Base-by-base conservation (phyloP, 306 rosid species). In the Dryas octopetala region DNA sequence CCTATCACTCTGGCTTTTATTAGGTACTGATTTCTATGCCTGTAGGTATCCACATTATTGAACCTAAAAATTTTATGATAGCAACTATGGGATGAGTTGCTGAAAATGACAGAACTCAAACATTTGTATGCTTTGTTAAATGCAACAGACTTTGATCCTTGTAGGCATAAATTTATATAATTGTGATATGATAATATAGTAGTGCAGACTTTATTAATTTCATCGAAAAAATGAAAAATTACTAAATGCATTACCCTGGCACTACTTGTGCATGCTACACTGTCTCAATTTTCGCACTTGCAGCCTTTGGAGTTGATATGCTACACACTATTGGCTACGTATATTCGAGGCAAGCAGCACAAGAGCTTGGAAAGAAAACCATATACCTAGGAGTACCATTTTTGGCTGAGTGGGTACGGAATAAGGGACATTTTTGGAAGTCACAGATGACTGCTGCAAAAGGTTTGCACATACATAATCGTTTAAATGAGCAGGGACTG, bases 261-360 rank as follows among this genome's bases (percentile, higher is more conserved):
- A 23, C 11, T 62, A 14, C 23, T 40, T 62, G 23, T 23, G 23
- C 23, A 23, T 23, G 23, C 23, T 23, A 23, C 23, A 23, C 23
- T 23, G 47, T 7, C 67, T 0, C 5, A 32, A 40, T 45, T 44
- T 11, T 60, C 8, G 9, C 32, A 1, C 1, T 59, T 81, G 79
- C 90, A 95, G 97, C 85, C 71, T 92, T 90, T 77, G 97, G 97
- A 70, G 86, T 81, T 41, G 86, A 86, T 26, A 88, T 89, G 88
- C 80, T 95, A 52, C 89, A 87, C 83, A 90, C 97, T 6, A 87
- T 92, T 47, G 97, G 99, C 74, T 86, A 86, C 68, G 66, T 89
- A 82, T 95, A 95, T 80, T 87, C 91, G 10, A 90, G 97, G 84
- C 99, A 92, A 77, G 99, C 99, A 59, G 97, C 93, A 12, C 93